Evolutionary conservation across 768 basidiomycete species (phyloP).

Genomic region (Crassisporium funariophilum): DNA sequence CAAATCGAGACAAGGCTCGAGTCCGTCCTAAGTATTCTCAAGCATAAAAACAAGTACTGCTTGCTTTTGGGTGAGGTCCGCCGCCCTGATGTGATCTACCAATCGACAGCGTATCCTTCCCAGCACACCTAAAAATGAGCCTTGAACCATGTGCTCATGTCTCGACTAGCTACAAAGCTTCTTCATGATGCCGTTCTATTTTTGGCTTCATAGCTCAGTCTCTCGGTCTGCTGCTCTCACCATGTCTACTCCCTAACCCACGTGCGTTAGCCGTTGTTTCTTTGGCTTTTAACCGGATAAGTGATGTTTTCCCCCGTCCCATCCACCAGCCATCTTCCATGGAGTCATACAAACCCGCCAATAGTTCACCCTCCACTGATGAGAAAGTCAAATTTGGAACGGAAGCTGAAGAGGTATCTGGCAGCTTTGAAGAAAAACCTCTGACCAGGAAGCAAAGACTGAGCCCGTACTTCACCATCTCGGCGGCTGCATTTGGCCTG

Average conservation of each 20-base stretch:
- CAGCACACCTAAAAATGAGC: too few species aligned
- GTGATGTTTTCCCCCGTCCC: too few species aligned
- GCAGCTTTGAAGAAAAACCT: neutral
- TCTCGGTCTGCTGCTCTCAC: neutral
- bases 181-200: neutral
- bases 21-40: too few species aligned
- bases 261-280: too few species aligned
- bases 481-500: slow-evolving; percentile 64
- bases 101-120: too few species aligned
- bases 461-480: slow-evolving; percentile 65
- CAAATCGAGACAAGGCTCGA: too few species aligned
- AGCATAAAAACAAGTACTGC: too few species aligned
- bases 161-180: neutral
- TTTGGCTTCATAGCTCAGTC: neutral
- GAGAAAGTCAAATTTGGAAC: neutral
- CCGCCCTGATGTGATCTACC: too few species aligned
- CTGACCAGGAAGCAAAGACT: slow-evolving; percentile 41
- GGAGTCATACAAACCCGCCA: neutral
- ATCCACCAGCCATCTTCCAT: too few species aligned
- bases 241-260: slow-evolving; percentile 6
- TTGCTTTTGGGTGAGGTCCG: too few species aligned
- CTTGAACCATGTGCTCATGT: too few species aligned
- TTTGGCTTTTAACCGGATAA: too few species aligned
- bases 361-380: neutral
- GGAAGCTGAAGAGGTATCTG: neutral